Conservation (phyloP, 2,329 filamentous ascomycete genomes). For the Huntiella abstrusa region DNA sequence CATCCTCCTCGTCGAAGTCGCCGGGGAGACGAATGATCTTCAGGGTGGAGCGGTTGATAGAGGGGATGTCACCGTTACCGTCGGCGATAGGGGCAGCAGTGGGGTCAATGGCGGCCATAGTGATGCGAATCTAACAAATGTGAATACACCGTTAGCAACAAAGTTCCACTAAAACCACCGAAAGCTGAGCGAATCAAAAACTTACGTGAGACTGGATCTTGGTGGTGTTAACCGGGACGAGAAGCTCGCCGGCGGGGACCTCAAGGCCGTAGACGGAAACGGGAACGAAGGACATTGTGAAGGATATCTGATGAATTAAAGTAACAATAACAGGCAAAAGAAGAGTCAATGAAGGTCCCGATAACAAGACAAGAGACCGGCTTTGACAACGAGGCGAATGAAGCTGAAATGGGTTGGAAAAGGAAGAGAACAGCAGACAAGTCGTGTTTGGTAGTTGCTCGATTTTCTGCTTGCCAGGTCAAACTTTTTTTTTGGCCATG, state of each 20-base stretch:
- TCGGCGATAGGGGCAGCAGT: conserved; percentile 53
- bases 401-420: conserved; percentile 4
- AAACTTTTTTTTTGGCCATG: conserved; percentile 13
- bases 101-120: conserved; percentile 95
- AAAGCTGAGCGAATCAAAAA: conserved; percentile 15
- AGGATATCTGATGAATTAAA: background rate
- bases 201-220: conserved; percentile 73
- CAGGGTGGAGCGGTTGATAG: conserved; percentile 61
- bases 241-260: conserved; percentile 67
- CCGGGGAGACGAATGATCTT: conserved; percentile 68
- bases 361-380: conserved; percentile 3
- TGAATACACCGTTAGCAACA: too few relatives aligned
- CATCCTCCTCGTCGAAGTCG: conserved; percentile 34
- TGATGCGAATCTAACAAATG: conserved; percentile 64
- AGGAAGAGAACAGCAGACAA: conserved; percentile 3
- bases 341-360: background rate
- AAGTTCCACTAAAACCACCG: background rate
- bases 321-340: background rate
- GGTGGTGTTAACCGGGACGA: conserved; percentile 53
- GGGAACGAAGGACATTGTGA: conserved; percentile 37
- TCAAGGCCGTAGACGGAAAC: conserved; percentile 84
- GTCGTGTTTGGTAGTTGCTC: background rate
- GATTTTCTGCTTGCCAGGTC: conserved; percentile 8
- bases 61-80: conserved; percentile 39
- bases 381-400: conserved; percentile 6